Conservation (phyloP, 2,329 filamentous ascomycete species). For the Fusarium sp. region DNA sequence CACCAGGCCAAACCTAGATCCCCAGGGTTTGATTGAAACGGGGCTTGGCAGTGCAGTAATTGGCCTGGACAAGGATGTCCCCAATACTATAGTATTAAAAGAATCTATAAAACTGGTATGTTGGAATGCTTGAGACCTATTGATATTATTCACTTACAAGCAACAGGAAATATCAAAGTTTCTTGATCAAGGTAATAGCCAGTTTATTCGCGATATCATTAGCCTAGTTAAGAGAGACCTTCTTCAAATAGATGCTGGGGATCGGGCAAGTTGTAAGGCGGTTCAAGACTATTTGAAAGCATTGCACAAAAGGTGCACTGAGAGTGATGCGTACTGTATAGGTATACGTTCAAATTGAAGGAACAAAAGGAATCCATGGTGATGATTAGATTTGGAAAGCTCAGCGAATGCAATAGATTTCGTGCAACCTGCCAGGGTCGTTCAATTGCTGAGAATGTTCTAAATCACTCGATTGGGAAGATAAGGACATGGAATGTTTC, state of each 20-base stretch:
- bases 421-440: neutral
- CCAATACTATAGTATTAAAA: neutral
- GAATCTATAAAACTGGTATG: neutral
- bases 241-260: neutral
- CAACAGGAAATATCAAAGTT: neutral
- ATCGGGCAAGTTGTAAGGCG: neutral
- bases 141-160: neutral
- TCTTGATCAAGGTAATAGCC: neutral
- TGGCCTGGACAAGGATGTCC: neutral
- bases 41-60: rapidly evolving
- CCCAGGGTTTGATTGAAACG: rapidly evolving
- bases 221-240: neutral
- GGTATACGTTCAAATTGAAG: neutral
- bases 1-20: neutral
- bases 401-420: too few species aligned
- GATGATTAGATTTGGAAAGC: too few species aligned
- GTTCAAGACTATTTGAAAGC: neutral
- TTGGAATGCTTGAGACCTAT: neutral
- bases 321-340: neutral
- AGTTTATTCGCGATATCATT: neutral
- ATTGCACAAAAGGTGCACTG: neutral
- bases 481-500: neutral
- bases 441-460: neutral
- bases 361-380: neutral
- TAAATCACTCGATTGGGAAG: neutral